Conservation (phyloP, 208 protist species). For the Trypanosoma lewisi region DNA sequence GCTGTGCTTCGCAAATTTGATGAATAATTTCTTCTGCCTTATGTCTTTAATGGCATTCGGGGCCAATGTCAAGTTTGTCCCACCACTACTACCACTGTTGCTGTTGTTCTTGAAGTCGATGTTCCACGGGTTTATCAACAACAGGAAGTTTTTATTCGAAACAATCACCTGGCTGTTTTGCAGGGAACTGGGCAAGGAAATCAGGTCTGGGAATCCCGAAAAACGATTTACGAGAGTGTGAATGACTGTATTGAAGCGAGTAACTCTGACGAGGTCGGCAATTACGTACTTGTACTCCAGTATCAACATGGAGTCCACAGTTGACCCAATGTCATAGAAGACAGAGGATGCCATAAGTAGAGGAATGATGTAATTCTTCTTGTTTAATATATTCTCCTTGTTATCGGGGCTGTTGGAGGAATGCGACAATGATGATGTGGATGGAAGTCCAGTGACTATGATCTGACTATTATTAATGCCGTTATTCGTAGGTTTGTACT, state of each 20-base stretch:
- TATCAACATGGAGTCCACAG: constrained; percentile 19
- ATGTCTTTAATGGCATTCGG: constrained; percentile 32
- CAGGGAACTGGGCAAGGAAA: constrained; percentile 44
- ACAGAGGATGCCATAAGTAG: constrained; percentile 1
- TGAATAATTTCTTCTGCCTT: constrained; percentile 54
- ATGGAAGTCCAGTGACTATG: constrained; percentile 25
- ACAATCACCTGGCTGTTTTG: constrained; percentile 59
- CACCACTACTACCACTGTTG: no score
- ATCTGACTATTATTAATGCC: not conserved
- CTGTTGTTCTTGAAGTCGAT: no score
- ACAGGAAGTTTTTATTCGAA: constrained; percentile 44
- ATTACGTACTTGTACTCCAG: constrained; percentile 50
- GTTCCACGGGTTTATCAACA: constrained; percentile 41
- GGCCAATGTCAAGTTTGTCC: not conserved
- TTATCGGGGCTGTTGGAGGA: no score
- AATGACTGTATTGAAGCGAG: constrained; percentile 53
- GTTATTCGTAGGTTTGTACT: constrained; percentile 5
- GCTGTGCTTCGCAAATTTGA: constrained; percentile 48
- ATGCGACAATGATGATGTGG: constrained; percentile 7
- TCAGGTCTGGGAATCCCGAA: constrained; percentile 82
- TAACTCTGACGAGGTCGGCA: not conserved
- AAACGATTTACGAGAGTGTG: constrained; percentile 82
- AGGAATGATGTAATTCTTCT: constrained; percentile 15
- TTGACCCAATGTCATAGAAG: constrained; percentile 34
- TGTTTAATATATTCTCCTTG: constrained; percentile 18